Conservation (phyloP, 2,329 filamentous ascomycete species). For the Colletotrichum chrysophilum region DNA sequence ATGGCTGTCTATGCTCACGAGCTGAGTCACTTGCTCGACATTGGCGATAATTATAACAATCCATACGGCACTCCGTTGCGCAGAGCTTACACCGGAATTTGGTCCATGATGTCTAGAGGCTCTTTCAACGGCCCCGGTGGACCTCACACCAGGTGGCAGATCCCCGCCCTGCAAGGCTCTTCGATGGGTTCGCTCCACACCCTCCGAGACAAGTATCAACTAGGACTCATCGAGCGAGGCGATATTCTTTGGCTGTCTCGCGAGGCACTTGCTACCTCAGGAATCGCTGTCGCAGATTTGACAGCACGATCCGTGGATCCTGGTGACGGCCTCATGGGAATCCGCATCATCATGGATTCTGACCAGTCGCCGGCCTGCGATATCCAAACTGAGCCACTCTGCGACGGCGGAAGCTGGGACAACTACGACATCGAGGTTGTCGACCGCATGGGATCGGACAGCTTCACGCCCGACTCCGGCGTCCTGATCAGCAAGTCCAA, state of each 20-base stretch:
- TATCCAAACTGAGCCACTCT: slow-evolving; percentile 45
- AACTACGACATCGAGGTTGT: slow-evolving; percentile 59
- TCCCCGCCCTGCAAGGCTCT: slow-evolving; percentile 52
- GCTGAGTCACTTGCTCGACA: slow-evolving; percentile 54
- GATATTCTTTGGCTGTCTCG: slow-evolving; percentile 50
- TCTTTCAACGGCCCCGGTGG: slow-evolving; percentile 59
- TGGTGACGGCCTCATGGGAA: slow-evolving; percentile 42
- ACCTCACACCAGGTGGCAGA: slow-evolving; percentile 57
- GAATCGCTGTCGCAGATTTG: slow-evolving; percentile 46
- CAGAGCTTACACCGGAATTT: slow-evolving; percentile 55
- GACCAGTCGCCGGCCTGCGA: slow-evolving; percentile 52
- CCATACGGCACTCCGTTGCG: slow-evolving; percentile 50
- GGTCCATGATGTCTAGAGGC: slow-evolving; percentile 57
- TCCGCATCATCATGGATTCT: slow-evolving; percentile 49
- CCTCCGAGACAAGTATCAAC: slow-evolving; percentile 56
- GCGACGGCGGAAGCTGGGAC: slow-evolving; percentile 55
- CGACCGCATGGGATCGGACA: slow-evolving; percentile 59
- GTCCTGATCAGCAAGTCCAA: slow-evolving; percentile 61
- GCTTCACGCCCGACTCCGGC: slow-evolving; percentile 55
- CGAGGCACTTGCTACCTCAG: slow-evolving; percentile 44
- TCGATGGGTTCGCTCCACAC: slow-evolving; percentile 58
- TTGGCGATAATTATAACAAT: slow-evolving; percentile 62
- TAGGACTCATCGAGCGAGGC: slow-evolving; percentile 49
- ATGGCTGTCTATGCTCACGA: slow-evolving; percentile 60
- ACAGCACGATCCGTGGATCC: slow-evolving; percentile 53